Evolutionary conservation across 352 stramenopile species (phyloP).

Genomic region (Peronosclerospora sorghi): DNA sequence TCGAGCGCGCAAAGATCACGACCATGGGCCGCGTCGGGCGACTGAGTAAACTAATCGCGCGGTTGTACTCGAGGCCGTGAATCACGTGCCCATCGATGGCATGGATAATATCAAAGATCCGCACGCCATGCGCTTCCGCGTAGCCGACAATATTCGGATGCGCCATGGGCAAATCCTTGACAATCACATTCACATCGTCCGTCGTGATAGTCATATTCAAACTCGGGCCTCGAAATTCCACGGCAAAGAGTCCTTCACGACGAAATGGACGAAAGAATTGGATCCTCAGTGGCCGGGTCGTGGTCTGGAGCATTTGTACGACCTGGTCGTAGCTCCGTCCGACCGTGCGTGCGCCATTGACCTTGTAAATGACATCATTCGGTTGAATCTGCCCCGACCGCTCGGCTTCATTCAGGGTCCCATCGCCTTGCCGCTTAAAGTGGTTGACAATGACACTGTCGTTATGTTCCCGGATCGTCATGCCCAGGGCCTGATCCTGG

Average conservation of each 20-base stretch:
- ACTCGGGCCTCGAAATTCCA: slow-evolving; percentile 67
- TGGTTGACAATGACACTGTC: slow-evolving; percentile 81
- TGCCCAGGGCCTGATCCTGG: slow-evolving; percentile 52
- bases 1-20: slow-evolving; percentile 68
- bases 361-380: slow-evolving; percentile 83
- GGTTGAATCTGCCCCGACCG: slow-evolving; percentile 39
- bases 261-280: slow-evolving; percentile 75
- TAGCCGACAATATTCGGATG: slow-evolving; percentile 79
- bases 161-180: slow-evolving; percentile 73
- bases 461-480: slow-evolving; percentile 78
- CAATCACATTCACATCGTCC: slow-evolving; percentile 76
- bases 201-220: slow-evolving; percentile 84
- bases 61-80: slow-evolving; percentile 70
- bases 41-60: slow-evolving; percentile 67
- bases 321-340: slow-evolving; percentile 72
- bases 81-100: slow-evolving; percentile 72
- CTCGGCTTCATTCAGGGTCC: slow-evolving; percentile 40
- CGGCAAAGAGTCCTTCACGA: slow-evolving; percentile 70
- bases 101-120: slow-evolving; percentile 71
- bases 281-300: slow-evolving; percentile 56
- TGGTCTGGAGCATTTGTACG: slow-evolving; percentile 80
- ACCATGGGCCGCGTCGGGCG: slow-evolving; percentile 56
- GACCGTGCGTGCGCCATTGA: slow-evolving; percentile 61
- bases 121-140: slow-evolving; percentile 68
- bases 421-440: slow-evolving; percentile 58